Percentiles rank a stretch among this genome's conserved stretches.
These are phyloP conservation scores for Rosa hybrid DNA, from an alignment of 331 rosid species.

Conservation along the genomic window DNA sequence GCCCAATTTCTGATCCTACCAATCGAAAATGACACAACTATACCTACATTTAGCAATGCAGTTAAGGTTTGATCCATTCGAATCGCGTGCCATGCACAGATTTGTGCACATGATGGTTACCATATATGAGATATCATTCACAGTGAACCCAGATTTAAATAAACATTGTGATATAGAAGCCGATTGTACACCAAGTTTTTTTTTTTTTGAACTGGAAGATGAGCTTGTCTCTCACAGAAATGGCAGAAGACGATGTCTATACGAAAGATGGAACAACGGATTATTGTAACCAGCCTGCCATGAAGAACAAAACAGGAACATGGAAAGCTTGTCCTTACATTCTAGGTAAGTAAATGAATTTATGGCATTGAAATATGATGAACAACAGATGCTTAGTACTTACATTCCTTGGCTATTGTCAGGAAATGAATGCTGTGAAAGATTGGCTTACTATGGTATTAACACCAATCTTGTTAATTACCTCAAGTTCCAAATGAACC, in stretches of 20 bases:
- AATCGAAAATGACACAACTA: slow-evolving; percentile 11
- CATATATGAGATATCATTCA: not conserved
- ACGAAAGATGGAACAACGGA: slow-evolving; percentile 21
- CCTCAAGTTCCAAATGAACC: slow-evolving; percentile 23
- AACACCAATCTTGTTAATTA: slow-evolving; percentile 22
- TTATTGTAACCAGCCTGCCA: slow-evolving; percentile 10
- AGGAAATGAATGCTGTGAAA: slow-evolving; percentile 23
- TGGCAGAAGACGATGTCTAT: slow-evolving; percentile 14
- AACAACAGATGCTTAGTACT: not conserved
- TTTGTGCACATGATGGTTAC: not conserved
- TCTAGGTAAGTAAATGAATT: not conserved
- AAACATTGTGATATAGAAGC: not conserved
- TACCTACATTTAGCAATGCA: not conserved
- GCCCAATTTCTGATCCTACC: not conserved
- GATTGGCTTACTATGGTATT: slow-evolving; percentile 19
- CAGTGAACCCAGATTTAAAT: not conserved
- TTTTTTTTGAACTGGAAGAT: not conserved
- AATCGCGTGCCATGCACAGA: not conserved
- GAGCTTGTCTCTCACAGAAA: not conserved
- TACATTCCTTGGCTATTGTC: not conserved
- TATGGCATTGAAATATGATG: not conserved
- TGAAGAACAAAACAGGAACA: slow-evolving; percentile 16
- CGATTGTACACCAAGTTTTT: not conserved
- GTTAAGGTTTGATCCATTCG: not conserved
- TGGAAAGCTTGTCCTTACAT: slow-evolving; percentile 24